phyloP scores from a whole-genome alignment of 495 filamentous ascomycete species.

The Daldinia childiae region DNA sequence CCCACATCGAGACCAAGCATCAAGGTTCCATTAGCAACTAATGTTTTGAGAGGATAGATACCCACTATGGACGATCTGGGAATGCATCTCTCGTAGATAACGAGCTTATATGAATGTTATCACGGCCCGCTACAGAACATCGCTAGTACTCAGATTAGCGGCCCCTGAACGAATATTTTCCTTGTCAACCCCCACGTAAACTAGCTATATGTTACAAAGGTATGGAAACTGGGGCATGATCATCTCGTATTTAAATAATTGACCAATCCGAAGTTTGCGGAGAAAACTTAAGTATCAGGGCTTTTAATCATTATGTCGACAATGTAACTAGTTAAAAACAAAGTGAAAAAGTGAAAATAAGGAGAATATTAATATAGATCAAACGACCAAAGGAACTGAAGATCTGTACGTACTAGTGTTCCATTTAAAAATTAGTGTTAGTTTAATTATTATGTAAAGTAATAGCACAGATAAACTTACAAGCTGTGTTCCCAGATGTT shows the following conservation, averaged over 20 bases:
- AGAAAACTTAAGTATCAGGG: slow-evolving; percentile 3
- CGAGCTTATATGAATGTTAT: slow-evolving; percentile 1
- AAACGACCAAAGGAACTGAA: neutral
- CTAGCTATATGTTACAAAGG: slow-evolving; percentile 1
- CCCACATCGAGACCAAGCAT: neutral
- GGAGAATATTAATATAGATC: neutral
- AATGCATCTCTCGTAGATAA: neutral
- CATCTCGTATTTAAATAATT: slow-evolving; percentile 9
- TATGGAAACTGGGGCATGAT: slow-evolving; percentile 11
- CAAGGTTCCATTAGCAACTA: neutral
- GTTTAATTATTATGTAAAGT: neutral
- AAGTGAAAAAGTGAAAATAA: neutral
- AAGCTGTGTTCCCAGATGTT: slow-evolving; percentile 3
- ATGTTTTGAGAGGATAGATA: neutral
- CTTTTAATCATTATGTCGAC: neutral
- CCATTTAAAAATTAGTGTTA: neutral
- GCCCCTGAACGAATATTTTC: neutral
- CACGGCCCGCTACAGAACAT: slow-evolving; percentile 19
- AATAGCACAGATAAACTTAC: neutral
- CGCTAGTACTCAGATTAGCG: slow-evolving; percentile 4
- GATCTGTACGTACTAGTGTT: neutral
- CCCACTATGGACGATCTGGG: neutral
- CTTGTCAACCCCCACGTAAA: neutral
- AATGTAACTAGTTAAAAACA: neutral
- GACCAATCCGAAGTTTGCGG: slow-evolving; percentile 14